phyloP scores from a whole-genome alignment of 768 basidiomycete species.

The Rhodocollybia butyracea region DNA sequence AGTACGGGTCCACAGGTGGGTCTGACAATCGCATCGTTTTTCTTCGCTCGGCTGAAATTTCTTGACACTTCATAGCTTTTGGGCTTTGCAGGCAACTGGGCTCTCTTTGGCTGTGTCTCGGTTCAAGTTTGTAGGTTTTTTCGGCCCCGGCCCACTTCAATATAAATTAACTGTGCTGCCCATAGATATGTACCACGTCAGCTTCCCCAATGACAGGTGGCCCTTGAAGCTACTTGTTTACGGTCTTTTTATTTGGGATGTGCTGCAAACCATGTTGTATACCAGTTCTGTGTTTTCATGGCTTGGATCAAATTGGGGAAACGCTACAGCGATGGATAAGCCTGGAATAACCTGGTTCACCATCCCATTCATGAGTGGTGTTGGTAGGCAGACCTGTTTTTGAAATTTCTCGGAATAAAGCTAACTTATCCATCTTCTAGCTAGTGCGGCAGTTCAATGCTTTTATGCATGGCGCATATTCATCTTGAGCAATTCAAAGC shows the following conservation, averaged over 20 bases:
- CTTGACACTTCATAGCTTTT: neutral
- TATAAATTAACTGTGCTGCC: neutral
- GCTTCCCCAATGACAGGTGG: neutral
- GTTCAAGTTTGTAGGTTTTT: conserved; percentile 3
- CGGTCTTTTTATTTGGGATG: conserved; percentile 1
- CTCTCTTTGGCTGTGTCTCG: neutral
- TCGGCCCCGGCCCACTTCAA: neutral
- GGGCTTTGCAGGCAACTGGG: conserved; percentile 1
- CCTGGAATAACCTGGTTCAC: neutral
- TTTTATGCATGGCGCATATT: conserved; percentile 6
- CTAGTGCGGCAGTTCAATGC: neutral
- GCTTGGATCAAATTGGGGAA: neutral
- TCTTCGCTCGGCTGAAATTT: neutral
- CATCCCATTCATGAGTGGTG: conserved; percentile 4
- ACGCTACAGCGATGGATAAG: neutral
- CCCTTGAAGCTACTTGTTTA: neutral
- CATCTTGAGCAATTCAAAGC: neutral
- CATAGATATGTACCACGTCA: neutral
- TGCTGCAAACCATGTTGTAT: neutral
- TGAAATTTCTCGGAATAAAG: neutral
- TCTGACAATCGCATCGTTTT: no score
- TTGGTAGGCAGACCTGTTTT: neutral
- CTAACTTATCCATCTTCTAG: neutral
- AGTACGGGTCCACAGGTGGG: no score
- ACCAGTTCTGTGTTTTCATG: neutral